phyloP scores from a whole-genome alignment of 2,329 filamentous ascomycete species.

The Samsoniella hepiali region DNA sequence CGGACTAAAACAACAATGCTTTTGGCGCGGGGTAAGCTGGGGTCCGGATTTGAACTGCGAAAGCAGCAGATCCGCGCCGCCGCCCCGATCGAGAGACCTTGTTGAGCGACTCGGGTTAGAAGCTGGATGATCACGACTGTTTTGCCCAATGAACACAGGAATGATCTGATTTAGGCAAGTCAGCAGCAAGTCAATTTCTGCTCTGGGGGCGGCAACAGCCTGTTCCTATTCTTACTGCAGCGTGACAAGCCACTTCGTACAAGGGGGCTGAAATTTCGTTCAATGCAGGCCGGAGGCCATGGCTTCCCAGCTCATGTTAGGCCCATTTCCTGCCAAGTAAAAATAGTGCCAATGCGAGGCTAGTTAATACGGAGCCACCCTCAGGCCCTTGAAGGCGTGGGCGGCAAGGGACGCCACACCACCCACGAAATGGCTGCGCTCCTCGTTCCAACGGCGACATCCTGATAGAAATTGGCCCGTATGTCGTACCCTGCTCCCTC shows the following conservation, averaged over 20 bases:
- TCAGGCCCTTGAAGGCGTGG: no score
- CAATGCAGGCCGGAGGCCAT: background rate
- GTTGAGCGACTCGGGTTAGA: no score
- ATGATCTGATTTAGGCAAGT: no score
- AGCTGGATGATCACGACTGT: no score
- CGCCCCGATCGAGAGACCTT: background rate
- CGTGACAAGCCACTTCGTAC: no score
- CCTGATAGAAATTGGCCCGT: background rate
- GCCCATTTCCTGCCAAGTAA: background rate
- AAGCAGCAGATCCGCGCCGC: background rate
- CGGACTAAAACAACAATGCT: background rate
- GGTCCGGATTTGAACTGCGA: background rate
- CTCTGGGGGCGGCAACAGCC: no score
- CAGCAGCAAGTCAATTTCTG: no score
- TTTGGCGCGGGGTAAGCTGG: constrained; percentile 8
- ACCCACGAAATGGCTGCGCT: background rate
- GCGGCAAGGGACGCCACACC: no score
- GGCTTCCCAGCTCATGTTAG: background rate
- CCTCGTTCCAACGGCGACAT: background rate
- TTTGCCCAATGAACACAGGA: no score
- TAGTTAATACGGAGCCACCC: constrained; percentile 4
- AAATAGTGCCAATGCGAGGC: background rate
- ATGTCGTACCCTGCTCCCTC: background rate
- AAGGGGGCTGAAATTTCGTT: background rate
- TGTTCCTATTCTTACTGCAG: no score